Percentiles rank a stretch among this genome's conserved stretches.
Conservation (phyloP, 441 rosid species). For the Metrosideros polymorpha region DNA sequence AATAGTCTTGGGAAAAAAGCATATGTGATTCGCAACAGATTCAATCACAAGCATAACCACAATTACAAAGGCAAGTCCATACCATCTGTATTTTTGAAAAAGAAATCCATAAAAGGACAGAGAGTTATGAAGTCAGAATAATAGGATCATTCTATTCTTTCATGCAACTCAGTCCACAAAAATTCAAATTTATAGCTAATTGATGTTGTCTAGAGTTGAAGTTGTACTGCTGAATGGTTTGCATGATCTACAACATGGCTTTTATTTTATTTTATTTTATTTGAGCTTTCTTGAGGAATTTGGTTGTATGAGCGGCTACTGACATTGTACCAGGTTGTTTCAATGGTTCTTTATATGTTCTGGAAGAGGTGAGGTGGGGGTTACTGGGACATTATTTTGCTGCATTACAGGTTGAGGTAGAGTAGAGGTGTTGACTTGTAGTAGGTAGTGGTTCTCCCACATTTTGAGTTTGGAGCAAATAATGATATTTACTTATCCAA, state of each 20-base stretch:
- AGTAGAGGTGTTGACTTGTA: background rate
- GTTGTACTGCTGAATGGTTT: background rate
- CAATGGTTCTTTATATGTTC: background rate
- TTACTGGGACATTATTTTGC: background rate
- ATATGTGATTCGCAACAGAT: background rate
- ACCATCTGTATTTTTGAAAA: background rate
- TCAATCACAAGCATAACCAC: background rate
- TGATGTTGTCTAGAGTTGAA: background rate
- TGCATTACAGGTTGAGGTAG: background rate
- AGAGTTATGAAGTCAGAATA: background rate
- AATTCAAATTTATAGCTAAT: background rate
- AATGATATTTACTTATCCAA: background rate
- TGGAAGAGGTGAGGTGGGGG: background rate
- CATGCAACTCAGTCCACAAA: background rate
- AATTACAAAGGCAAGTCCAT: background rate
- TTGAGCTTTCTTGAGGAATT: background rate
- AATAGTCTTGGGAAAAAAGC: background rate
- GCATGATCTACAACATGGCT: background rate
- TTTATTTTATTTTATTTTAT: background rate
- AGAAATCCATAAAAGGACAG: background rate
- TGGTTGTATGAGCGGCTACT: background rate
- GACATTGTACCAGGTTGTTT: background rate
- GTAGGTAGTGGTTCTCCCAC: background rate
- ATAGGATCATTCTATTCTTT: background rate
- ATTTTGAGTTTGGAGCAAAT: background rate